Conservation (phyloP, 192 early-diverging fungal genomes). For the Coemansia sp. region DNA sequence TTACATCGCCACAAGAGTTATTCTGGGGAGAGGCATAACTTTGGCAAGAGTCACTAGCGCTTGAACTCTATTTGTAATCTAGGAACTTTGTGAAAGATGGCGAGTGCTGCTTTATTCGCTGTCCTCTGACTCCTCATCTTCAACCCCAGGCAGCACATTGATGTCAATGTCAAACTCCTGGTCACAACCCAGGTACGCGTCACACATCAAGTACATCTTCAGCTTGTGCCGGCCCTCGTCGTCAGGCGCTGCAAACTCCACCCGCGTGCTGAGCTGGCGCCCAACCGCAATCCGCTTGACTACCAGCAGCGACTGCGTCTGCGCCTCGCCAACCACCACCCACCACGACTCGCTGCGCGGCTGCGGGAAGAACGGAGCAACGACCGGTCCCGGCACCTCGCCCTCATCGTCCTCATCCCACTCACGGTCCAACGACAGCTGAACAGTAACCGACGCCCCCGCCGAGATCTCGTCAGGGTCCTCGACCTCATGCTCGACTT, state of each 20-base stretch:
- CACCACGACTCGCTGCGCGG: slow-evolving; percentile 96
- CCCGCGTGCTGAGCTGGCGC: slow-evolving; percentile 52
- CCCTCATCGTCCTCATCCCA: slow-evolving; percentile 60
- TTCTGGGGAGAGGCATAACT: too few relatives aligned
- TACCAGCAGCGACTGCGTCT: slow-evolving; percentile 69
- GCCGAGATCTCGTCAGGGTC: slow-evolving; percentile 57
- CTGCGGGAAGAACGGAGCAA: slow-evolving; percentile 89
- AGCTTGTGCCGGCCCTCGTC: slow-evolving; percentile 53
- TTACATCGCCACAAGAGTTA: too few relatives aligned
- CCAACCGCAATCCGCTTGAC: slow-evolving; percentile 83
- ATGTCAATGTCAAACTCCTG: slow-evolving; percentile 83
- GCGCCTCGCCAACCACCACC: slow-evolving; percentile 84
- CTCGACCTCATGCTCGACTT: slow-evolving; percentile 66
- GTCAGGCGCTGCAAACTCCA: slow-evolving; percentile 87
- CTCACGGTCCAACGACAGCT: slow-evolving; percentile 76
- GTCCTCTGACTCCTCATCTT: slow-evolving; percentile 15
- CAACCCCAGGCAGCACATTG: slow-evolving; percentile 30
- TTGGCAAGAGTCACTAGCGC: too few relatives aligned
- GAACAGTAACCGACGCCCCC: slow-evolving; percentile 61
- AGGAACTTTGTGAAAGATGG: too few relatives aligned
- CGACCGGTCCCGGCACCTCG: slow-evolving; percentile 66
- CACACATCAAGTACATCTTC: slow-evolving; percentile 90
- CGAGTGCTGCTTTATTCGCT: too few relatives aligned
- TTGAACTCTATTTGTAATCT: too few relatives aligned
- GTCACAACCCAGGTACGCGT: slow-evolving; percentile 90